Evolutionary conservation across 257 asterid species (phyloP).

Genomic region (Vinca minor): DNA sequence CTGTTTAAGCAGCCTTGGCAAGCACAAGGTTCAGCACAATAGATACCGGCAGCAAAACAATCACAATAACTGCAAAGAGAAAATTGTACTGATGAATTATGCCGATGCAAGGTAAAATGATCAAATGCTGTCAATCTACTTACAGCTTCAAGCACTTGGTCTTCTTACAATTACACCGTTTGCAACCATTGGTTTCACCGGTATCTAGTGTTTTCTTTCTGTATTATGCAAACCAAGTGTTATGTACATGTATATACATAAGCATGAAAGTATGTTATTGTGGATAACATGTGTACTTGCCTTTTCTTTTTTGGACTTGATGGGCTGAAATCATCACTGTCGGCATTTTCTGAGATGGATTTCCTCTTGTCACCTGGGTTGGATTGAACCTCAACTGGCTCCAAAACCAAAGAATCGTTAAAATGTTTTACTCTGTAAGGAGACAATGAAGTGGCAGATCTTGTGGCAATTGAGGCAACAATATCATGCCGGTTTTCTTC

Average conservation of each 20-base stretch:
- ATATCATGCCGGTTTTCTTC: constrained; percentile 20
- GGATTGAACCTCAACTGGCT: constrained; percentile 33
- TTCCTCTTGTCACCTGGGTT: constrained; percentile 29
- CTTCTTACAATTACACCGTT: constrained; percentile 77
- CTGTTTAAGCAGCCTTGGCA: constrained; percentile 70
- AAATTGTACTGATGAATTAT: constrained; percentile 15
- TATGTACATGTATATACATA: constrained; percentile 10
- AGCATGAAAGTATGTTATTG: background rate
- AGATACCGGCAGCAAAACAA: constrained; percentile 75
- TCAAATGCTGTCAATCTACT: constrained; percentile 22
- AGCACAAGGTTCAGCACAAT: constrained; percentile 62
- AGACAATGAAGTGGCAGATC: constrained; percentile 23
- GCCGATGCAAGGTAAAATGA: constrained; percentile 11
- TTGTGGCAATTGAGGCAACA: constrained; percentile 22
- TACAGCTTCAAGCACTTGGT: constrained; percentile 76
- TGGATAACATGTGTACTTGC: constrained; percentile 38
- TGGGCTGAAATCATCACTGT: constrained; percentile 26
- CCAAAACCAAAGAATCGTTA: constrained; percentile 22
- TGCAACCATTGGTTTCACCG: constrained; percentile 43
- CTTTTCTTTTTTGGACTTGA: constrained; percentile 59
- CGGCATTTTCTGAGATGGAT: constrained; percentile 25
- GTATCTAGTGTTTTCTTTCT: constrained; percentile 42
- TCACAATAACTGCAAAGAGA: constrained; percentile 59
- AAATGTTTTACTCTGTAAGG: constrained; percentile 22
- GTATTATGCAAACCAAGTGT: constrained; percentile 21